Evolutionary conservation across 371 early-diverging fungal genomes (phyloP), one percentile per base, ranked within the genome.

Genomic region (Polyrhizophydium stewartii): DNA sequence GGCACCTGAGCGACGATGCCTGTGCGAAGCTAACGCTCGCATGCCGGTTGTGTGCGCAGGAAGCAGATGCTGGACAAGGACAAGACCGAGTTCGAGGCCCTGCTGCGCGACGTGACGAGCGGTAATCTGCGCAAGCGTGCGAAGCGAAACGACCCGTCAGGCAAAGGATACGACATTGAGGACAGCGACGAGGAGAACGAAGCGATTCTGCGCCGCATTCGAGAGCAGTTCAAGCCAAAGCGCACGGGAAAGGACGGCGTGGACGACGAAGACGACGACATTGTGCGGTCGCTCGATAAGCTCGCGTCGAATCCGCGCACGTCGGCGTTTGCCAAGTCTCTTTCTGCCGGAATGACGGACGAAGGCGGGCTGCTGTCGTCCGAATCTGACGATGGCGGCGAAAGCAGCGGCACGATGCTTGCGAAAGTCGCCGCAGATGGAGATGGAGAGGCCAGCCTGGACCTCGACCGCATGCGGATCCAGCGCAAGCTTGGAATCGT

Each of bases 41-140:
- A 2, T 60, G 24, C 51, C 41, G 27, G 21, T 61, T 43, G 30
- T 33, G 28, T 6, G 12, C 56, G n/a, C 40, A 71, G 78, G 28
- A 56, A 70, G 56, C 75, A 71, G 67, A 58, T 58, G 12, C 33
- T 59, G 52, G 67, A 71, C 10, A 62, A 58, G 24, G 71, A 78
- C 47, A 49, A 61, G n/a, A 55, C 70, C 47, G 56, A 52, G 32
- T 61, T 78, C 35, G 63, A 70, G 22, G 56, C 32, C 46, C 60
- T 78, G 38, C 52, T 78, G 41, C 65, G 68, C 33, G 78, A 78
- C 40, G 75, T 78, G 2, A 78, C 76, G 40, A 59, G 68, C 17
- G 78, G 78, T 0, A 69, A 65, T 52, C 63, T 78, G 19, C 68
- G 73, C 12, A 75, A 74, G 41, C 65, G 67, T 19, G 64, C 60